Evolutionary conservation across 2,329 filamentous ascomycete genomes (phyloP), one percentile per base, ranked within the genome.

Genomic region (Blastomyces percursus): DNA sequence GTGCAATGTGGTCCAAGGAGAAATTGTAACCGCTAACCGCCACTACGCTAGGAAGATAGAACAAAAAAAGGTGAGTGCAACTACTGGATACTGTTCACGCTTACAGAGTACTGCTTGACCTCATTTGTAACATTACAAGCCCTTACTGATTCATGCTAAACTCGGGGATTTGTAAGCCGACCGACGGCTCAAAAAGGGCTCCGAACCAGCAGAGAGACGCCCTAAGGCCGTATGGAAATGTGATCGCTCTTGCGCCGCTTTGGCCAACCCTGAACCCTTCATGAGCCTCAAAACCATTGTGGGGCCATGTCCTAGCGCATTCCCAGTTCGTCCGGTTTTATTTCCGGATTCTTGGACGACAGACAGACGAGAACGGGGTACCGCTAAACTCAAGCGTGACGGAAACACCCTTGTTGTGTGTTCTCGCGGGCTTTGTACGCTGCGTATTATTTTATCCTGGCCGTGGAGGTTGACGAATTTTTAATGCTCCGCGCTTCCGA

Each of bases 271-370:
- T 21, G 51, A 32, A 42, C 5, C 16, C 14, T 35, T 21, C 51
- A 3, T 56, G 56, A 44, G 56, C 38, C 40, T 59, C 32, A 57
- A 46, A n/a, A 40, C 6, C 16, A 21, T 46, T 59, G 40, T 42
- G 40, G 56, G 16, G 56, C 24, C 27, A 46, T 42, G 27, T 59
- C 56, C 14, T 5, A 2, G 6, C 54, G 35, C 6, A 16, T 46
- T 58, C 24, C 35, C 35, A 40, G 55, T 7, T 57, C n/a, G 51
- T n/a, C 30, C 27, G 30, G 3, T 32, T 46, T 46, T 24, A 59
- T 35, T 59, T 46, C 56, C 40, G 56, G 40, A 32, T 59, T 59
- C 56, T 48, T 42, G 56, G 56, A 27, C 46, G 38, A 14, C 40
- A 30, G 38, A 32, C 30, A 1, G 27, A 21, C 40, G 19, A 46